Evolutionary conservation across 371 early-diverging fungal species (phyloP), one percentile per base, ranked within the genome.

Genomic region (Syncephalastrum monosporum): DNA sequence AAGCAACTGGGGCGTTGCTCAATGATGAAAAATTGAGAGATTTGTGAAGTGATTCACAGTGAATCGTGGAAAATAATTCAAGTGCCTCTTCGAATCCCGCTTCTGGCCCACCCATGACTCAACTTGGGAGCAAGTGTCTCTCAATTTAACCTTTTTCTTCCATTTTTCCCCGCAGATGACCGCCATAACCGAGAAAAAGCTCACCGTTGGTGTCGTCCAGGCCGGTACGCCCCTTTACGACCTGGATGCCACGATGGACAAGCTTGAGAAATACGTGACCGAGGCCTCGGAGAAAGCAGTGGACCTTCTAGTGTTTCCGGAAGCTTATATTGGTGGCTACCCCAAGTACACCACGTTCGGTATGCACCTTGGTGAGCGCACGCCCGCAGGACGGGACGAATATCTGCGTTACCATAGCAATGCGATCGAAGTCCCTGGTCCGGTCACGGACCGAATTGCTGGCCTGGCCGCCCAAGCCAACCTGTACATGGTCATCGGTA

Each of bases 251-350:
- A 61, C 61, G 4, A 15, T 65, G 10, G 42, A 23, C 6, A 61
- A 65, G 45, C 55, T 65, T 3, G 43, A 55, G 45, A 42, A 16
- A 16, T 58, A 61, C 33, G 55, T 55, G 12, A 5, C 48, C 16
- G 16, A 61, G 47, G 66, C 66, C 29, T 13, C 25, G 7, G 47
- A 23, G 8, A 38, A 60, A 24, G 46, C 41, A 4, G 58, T 47
- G 10, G 42, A 50, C 16, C 53, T 61, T 13, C 12, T 61, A 2
- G 50, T 65, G 6, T 65, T 65, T 41, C 66, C 66, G 1, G 66
- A 65, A 53, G 61, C 61, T 41, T 65, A 51, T 23, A 56, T 65
- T 38, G 56, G 57, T 14, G 66, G 61, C 1, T 65, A 65, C 38
- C 66, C 66, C 5, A 54, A 52, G 21, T 42, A 57, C 14, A 50